These are phyloP conservation scores for Escallonia rubra DNA, from an alignment of 129 eudicot genomes.

Conservation along the genomic window DNA sequence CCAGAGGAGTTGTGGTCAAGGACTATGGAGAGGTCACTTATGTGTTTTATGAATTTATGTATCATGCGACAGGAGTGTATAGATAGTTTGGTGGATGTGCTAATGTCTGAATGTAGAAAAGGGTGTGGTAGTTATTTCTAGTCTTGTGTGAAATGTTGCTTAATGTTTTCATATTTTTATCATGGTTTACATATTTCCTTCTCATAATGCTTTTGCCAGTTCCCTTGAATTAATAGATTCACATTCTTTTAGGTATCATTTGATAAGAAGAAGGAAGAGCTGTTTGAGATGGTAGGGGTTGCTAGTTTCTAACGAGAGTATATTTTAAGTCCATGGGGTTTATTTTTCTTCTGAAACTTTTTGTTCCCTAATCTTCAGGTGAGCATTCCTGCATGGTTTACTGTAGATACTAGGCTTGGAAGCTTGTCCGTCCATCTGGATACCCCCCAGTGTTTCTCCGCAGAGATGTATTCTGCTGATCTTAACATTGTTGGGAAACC, in stretches of 20 bases:
- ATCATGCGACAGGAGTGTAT: neutral
- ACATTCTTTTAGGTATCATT: conserved; percentile 56
- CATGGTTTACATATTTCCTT: neutral
- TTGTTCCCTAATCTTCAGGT: conserved; percentile 46
- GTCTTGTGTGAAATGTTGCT: neutral
- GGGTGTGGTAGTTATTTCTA: neutral
- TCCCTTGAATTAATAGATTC: conserved; percentile 1
- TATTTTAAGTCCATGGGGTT: conserved; percentile 8
- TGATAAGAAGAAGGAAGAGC: conserved; percentile 84
- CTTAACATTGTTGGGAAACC: conserved; percentile 75
- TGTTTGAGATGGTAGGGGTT: conserved; percentile 81
- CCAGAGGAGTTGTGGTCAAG: conserved; percentile 67
- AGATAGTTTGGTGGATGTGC: neutral
- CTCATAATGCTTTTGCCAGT: neutral
- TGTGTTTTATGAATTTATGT: conserved; percentile 10
- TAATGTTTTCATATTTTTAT: neutral
- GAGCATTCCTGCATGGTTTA: conserved; percentile 98
- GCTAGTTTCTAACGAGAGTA: conserved; percentile 2
- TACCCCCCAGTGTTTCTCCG: conserved; percentile 93
- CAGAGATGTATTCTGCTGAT: conserved; percentile 97
- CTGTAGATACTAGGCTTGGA: conserved; percentile 90
- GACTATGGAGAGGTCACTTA: conserved; percentile 78
- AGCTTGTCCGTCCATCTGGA: conserved; percentile 91
- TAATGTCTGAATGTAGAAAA: neutral
- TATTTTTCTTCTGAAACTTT: conserved; percentile 11